phyloP scores from a whole-genome alignment of 176 grass and related monocot species.

The Musa itinerans region DNA sequence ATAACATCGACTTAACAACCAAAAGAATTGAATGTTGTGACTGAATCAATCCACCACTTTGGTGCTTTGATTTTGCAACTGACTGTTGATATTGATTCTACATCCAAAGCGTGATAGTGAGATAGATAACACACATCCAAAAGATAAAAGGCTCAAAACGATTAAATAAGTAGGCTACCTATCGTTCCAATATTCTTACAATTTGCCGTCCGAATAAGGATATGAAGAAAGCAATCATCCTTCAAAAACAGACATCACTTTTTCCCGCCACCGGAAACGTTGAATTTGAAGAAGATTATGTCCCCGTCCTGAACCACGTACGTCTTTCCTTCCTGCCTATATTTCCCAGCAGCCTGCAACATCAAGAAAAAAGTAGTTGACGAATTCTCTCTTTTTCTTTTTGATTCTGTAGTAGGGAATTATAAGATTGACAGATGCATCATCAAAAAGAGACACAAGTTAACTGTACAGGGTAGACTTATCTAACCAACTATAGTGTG shows the following conservation, averaged over 20 bases:
- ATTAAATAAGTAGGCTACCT: background rate
- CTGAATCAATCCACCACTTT: background rate
- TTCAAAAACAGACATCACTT: slow-evolving; percentile 38
- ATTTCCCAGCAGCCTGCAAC: slow-evolving; percentile 80
- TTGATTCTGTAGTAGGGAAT: no score
- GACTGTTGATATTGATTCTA: no score
- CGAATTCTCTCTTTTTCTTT: background rate
- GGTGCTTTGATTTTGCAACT: background rate
- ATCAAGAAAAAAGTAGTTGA: background rate
- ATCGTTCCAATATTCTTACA: background rate
- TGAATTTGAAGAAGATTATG: slow-evolving; percentile 98
- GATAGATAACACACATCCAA: background rate
- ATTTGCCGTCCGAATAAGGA: background rate
- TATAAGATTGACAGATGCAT: no score
- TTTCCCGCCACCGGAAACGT: slow-evolving; percentile 92
- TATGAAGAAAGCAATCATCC: background rate
- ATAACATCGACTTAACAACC: no score
- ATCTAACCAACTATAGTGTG: background rate
- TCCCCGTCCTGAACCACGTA: slow-evolving; percentile 95
- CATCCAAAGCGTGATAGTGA: no score
- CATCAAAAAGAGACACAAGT: no score
- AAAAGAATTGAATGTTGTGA: no score
- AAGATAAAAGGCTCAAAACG: background rate
- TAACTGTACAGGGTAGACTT: background rate
- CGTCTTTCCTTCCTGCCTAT: slow-evolving; percentile 93